These are phyloP conservation scores for Verticillium tricorpus DNA, from an alignment of 2,329 filamentous ascomycete species.

Conservation along the genomic window DNA sequence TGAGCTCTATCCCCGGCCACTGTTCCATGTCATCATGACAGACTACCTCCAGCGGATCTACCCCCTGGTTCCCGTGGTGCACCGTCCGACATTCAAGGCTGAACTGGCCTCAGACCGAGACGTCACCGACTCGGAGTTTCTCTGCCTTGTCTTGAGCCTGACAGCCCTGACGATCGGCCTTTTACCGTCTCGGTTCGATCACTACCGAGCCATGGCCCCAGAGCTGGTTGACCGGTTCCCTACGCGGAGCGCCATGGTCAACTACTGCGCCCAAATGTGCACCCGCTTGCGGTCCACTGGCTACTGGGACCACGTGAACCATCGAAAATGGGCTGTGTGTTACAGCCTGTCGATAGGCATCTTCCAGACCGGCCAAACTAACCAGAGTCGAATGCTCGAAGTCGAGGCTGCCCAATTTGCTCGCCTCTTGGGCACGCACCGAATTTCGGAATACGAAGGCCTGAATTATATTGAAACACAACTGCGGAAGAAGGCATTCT, in stretches of 20 bases:
- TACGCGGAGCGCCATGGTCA: slow-evolving; percentile 20
- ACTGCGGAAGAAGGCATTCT: slow-evolving; percentile 30
- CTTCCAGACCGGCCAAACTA: slow-evolving; percentile 29
- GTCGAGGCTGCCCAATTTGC: slow-evolving; percentile 29
- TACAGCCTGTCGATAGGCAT: slow-evolving; percentile 26
- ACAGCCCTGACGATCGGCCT: slow-evolving; percentile 19
- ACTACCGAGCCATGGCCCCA: slow-evolving; percentile 16
- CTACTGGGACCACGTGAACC: slow-evolving; percentile 23
- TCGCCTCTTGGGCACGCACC: slow-evolving; percentile 24
- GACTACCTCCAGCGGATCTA: slow-evolving; percentile 21
- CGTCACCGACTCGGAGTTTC: slow-evolving; percentile 18
- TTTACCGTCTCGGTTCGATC: slow-evolving; percentile 19
- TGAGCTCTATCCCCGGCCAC: slow-evolving; percentile 17
- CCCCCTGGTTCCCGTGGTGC: slow-evolving; percentile 19
- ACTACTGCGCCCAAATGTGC: slow-evolving; percentile 19
- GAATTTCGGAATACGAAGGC: slow-evolving; percentile 23
- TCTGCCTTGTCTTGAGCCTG: slow-evolving; percentile 18
- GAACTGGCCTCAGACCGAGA: slow-evolving; percentile 16
- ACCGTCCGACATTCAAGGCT: slow-evolving; percentile 17
- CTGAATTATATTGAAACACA: slow-evolving; percentile 27
- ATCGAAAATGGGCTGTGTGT: slow-evolving; percentile 27
- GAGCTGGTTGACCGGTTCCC: slow-evolving; percentile 15
- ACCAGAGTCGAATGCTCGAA: slow-evolving; percentile 29
- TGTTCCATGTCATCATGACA: slow-evolving; percentile 17
- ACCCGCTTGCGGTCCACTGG: slow-evolving; percentile 13